Base-by-base conservation (phyloP, 306 rosid genomes). In the Acacia melanoxylon region DNA sequence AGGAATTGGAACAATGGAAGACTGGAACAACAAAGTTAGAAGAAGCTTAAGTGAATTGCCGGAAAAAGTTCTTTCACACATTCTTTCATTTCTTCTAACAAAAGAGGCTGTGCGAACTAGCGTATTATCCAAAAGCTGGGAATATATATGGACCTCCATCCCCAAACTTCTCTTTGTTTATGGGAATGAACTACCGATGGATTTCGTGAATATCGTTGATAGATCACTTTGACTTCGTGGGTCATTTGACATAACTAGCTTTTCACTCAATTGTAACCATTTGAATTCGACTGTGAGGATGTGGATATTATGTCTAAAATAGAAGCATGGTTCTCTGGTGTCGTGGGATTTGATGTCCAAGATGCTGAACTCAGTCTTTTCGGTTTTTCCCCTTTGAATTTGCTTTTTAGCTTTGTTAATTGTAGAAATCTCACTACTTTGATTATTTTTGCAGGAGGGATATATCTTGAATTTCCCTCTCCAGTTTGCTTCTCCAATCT, bases 51-150 rank as follows among this genome's bases (percentile, higher is more conserved):
- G 68, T 71, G 35, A 80, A 42, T 59, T 84, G 19, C 70, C 87
- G 1, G 77, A 83, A 0, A 14, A 14, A 22, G 16, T 83, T 67
- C 54, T 78, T 68, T 61, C 19, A 2, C 24, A n/a, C 58, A 78
- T 78, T 58, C 15, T 78, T 10, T 65, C 56, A 17, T 78, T 48
- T 16, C 83, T 83, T 56, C 54, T n/a, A 40, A 78, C 72, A 11
- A 52, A 74, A 78, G 72, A 83, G 41, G 83, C 86, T 12, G 83
- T 83, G 17, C 75, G 77, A 74, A 83, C 80, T 22, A 78, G 68
- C 22, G 42, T 65, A 24, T 67, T 83, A n/a, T 65, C 86, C 42
- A 83, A 66, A 31, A 74, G 63, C 20, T 83, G 83, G 86, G 20
- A 10, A 35, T 44, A 31, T 58, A 59, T 45, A 33, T 83, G 86